These are phyloP conservation scores for Lichtheimia ramosa DNA, from an alignment of 371 early-diverging fungal species.

Conservation along the genomic window DNA sequence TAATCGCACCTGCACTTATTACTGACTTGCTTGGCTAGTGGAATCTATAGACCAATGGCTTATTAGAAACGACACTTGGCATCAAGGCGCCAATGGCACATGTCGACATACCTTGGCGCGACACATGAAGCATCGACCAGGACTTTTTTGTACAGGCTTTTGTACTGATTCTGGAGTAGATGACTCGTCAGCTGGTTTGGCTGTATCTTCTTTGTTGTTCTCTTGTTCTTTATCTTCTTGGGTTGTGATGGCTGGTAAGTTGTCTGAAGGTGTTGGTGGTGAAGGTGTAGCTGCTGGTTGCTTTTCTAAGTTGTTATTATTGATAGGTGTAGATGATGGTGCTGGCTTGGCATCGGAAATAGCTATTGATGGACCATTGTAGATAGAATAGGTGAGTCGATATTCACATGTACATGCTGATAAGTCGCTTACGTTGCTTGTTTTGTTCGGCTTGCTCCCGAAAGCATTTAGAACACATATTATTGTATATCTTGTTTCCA, in stretches of 20 bases:
- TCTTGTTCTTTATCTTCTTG: constrained; percentile 12
- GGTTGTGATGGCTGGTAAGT: constrained; percentile 1
- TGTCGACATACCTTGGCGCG: constrained; percentile 57
- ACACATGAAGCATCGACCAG: constrained; percentile 75
- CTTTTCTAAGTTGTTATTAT: background rate
- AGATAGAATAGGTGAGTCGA: too few species aligned
- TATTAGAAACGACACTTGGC: too few species aligned
- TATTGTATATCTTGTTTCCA: constrained; percentile 62
- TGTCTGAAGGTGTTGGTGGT: constrained; percentile 2
- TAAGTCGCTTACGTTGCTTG: constrained; percentile 6
- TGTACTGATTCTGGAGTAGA: constrained; percentile 3
- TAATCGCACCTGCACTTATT: constrained; percentile 83
- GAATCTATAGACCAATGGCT: constrained; percentile 48
- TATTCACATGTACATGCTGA: background rate
- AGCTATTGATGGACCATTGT: too few species aligned
- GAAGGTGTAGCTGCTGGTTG: background rate
- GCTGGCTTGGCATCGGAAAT: too few species aligned
- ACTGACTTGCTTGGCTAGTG: constrained; percentile 79
- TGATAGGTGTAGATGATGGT: too few species aligned
- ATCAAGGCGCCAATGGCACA: background rate
- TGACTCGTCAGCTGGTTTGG: background rate
- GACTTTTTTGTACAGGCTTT: constrained; percentile 61
- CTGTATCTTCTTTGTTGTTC: background rate
- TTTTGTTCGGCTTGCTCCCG: constrained; percentile 20
- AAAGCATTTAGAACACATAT: constrained; percentile 84